Conservation (phyloP, 139 green algal species). For the Chlorella sp. region DNA sequence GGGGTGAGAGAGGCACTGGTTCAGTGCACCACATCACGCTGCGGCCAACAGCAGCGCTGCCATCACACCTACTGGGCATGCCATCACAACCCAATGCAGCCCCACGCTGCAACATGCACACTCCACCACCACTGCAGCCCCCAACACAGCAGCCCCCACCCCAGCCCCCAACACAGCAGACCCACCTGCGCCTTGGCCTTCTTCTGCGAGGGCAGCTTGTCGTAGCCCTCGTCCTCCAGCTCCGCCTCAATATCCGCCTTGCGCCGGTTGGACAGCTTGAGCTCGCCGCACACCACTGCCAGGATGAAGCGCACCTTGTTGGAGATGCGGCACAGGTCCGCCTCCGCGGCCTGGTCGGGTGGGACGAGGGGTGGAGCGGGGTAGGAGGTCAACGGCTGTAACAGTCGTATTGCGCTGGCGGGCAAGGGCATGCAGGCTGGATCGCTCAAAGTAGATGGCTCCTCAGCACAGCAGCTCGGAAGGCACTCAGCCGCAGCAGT, state of each 20-base stretch:
- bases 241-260: constrained; percentile 86
- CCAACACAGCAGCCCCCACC: background rate
- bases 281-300: constrained; percentile 83
- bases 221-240: constrained; percentile 80
- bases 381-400: background rate
- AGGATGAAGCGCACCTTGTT: constrained; percentile 96
- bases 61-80: background rate
- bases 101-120: background rate
- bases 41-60: background rate
- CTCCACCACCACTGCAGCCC: background rate
- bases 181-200: constrained; percentile 40
- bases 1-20: background rate
- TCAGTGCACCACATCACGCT: background rate
- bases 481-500: background rate
- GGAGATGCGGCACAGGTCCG: constrained; percentile 77
- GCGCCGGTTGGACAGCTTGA: constrained; percentile 90
- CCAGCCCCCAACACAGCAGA: background rate
- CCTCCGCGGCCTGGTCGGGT: constrained; percentile 62
- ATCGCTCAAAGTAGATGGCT: background rate
- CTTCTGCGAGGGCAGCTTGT: constrained; percentile 65
- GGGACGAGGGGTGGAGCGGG: background rate
- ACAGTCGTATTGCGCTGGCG: background rate
- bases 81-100: too few relatives aligned
- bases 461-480: background rate
- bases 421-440: background rate